These are phyloP conservation scores for Gaultheria prostrata DNA, from an alignment of 148 eudicot species.

Conservation along the genomic window DNA sequence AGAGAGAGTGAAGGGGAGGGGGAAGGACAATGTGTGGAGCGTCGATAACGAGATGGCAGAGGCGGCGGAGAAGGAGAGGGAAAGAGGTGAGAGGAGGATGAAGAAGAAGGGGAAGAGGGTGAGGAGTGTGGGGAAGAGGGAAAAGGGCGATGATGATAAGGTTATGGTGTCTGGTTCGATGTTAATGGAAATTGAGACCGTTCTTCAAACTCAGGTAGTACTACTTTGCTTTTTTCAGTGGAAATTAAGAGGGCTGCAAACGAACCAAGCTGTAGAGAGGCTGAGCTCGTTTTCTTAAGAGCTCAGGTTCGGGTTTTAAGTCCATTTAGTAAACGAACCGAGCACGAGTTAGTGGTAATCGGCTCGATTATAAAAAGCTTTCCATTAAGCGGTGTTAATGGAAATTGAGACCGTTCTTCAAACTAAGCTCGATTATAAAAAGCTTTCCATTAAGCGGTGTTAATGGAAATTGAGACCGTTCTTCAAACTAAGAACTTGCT, in stretches of 20 bases:
- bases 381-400: conserved; percentile 50
- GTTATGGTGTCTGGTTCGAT: conserved; percentile 73
- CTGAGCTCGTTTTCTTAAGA: background rate
- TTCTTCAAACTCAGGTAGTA: conserved; percentile 95
- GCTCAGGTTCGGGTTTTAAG: background rate
- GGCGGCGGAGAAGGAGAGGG: conserved; percentile 35
- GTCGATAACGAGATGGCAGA: conserved; percentile 66
- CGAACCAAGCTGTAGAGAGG: background rate
- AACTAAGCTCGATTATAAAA: conserved; percentile 21
- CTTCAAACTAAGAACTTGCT: conserved; percentile 45
- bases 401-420: conserved; percentile 79
- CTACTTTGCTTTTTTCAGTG: background rate
- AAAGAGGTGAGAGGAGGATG: conserved; percentile 26
- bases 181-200: conserved; percentile 80
- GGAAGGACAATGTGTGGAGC: conserved; percentile 95
- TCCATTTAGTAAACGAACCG: background rate
- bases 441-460: conserved; percentile 34
- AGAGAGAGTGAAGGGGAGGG: conserved; percentile 44
- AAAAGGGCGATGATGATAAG: conserved; percentile 42
- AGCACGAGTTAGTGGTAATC: background rate
- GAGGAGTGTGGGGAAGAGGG: conserved; percentile 43
- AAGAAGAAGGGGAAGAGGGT: conserved; percentile 36
- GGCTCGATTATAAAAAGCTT: background rate
- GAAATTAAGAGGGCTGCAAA: background rate
- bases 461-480: conserved; percentile 76